Evolutionary conservation across 2,329 filamentous ascomycete species (phyloP).

Genomic region (Diplodia seriata): DNA sequence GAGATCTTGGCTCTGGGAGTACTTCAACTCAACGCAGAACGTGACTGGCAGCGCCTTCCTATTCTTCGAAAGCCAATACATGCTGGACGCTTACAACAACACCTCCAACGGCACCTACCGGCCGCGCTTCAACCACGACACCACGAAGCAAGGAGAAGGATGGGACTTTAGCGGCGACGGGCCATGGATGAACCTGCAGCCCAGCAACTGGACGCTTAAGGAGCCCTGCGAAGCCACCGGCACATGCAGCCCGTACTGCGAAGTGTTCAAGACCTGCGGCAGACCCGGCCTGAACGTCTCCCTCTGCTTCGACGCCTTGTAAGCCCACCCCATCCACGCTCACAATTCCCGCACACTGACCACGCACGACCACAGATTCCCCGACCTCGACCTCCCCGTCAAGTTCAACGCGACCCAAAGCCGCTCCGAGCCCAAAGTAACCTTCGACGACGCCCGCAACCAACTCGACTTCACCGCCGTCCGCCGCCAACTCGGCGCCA

Average conservation of each 20-base stretch:
- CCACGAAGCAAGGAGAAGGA: slow-evolving; percentile 1
- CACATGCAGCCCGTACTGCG: not conserved
- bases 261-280: not conserved
- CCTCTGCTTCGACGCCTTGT: slow-evolving; percentile 14
- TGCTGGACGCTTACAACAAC: not conserved
- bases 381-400: not conserved
- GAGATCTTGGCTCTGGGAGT: slow-evolving; percentile 2
- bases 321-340: not conserved
- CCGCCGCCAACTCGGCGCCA: slow-evolving; percentile 17
- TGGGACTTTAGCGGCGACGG: slow-evolving; percentile 8
- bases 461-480: slow-evolving; percentile 2
- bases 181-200: slow-evolving; percentile 11
- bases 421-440: not conserved
- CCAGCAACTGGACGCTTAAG: slow-evolving; percentile 1
- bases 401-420: not conserved
- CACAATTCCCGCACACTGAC: not conserved
- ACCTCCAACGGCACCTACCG: slow-evolving; percentile 9
- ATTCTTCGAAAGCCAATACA: slow-evolving; percentile 11
- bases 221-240: not conserved
- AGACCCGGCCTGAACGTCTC: not conserved
- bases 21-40: slow-evolving; percentile 17
- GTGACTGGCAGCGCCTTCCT: slow-evolving; percentile 1
- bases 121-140: not conserved
- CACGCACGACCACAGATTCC: not conserved
- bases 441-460: not conserved